Percentiles rank a stretch among this genome's conserved stretches.
phyloP scores from a whole-genome alignment of 371 early-diverging fungal species.

The Mycotypha africana region DNA sequence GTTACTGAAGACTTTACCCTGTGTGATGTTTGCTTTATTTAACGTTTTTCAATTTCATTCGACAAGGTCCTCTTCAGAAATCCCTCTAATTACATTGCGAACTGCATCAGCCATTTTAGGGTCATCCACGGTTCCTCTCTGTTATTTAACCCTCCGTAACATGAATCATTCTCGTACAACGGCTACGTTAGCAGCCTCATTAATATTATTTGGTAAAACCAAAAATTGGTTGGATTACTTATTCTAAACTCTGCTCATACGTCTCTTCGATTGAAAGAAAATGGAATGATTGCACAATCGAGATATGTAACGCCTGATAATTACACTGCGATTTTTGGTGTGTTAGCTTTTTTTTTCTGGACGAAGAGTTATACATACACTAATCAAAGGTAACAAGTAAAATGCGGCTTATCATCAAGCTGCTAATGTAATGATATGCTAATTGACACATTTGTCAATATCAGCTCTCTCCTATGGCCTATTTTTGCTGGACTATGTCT shows the following conservation, averaged over 20 bases:
- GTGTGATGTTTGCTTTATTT: neutral
- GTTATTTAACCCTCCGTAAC: slow-evolving; percentile 21
- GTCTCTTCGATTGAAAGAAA: slow-evolving; percentile 8
- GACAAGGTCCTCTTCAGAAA: slow-evolving; percentile 14
- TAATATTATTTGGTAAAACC: slow-evolving; percentile 28
- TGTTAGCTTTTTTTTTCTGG: slow-evolving; percentile 14
- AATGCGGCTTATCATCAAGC: too few relatives aligned
- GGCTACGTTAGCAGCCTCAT: slow-evolving; percentile 24
- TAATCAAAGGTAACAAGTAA: slow-evolving; percentile 14
- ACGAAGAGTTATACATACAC: slow-evolving; percentile 4
- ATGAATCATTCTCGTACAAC: slow-evolving; percentile 23
- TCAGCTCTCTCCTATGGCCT: slow-evolving; percentile 37
- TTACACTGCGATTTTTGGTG: slow-evolving; percentile 15
- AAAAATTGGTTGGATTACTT: too few relatives aligned
- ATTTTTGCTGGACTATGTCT: slow-evolving; percentile 49
- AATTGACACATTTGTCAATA: too few relatives aligned
- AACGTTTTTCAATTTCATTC: neutral
- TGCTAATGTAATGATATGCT: too few relatives aligned
- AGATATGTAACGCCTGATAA: slow-evolving; percentile 22
- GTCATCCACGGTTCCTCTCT: slow-evolving; percentile 19
- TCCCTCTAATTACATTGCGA: slow-evolving; percentile 24
- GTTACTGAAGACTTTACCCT: slow-evolving; percentile 4
- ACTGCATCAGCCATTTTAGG: slow-evolving; percentile 23
- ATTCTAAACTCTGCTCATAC: too few relatives aligned
- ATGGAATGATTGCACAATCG: slow-evolving; percentile 31